phyloP scores from a whole-genome alignment of 805 yeast species.

The Ogataea corticis region DNA sequence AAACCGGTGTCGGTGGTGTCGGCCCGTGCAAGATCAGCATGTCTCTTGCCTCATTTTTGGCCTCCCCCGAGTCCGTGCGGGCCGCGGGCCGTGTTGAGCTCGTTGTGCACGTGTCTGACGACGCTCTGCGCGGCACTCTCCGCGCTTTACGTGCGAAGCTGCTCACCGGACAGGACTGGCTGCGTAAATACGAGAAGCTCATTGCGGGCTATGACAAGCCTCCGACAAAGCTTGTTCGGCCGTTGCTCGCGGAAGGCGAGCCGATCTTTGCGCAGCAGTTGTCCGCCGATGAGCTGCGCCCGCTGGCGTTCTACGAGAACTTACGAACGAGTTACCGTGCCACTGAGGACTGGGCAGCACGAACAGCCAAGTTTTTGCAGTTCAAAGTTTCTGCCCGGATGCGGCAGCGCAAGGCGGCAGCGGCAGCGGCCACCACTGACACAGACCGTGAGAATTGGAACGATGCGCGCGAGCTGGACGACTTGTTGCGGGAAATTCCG shows the following conservation, averaged over 20 bases:
- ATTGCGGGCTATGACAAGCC: constrained; percentile 46
- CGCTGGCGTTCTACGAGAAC: constrained; percentile 25
- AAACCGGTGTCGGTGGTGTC: constrained; percentile 36
- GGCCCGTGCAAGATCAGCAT: no score
- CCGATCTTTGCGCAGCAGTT: constrained; percentile 33
- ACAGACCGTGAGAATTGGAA: constrained; percentile 27
- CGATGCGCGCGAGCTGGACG: constrained; percentile 36
- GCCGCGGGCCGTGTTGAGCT: constrained; percentile 40
- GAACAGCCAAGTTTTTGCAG: constrained; percentile 53
- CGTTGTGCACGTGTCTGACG: constrained; percentile 53
- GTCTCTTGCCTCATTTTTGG: no score
- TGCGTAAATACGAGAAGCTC: constrained; percentile 41
- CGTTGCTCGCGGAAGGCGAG: constrained; percentile 56
- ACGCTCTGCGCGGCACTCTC: constrained; percentile 42
- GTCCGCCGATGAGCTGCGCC: constrained; percentile 8
- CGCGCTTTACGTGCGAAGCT: constrained; percentile 42
- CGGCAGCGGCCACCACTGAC: constrained; percentile 1
- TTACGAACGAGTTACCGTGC: constrained; percentile 44
- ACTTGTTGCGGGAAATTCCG: constrained; percentile 48
- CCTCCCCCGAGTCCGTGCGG: constrained; percentile 14
- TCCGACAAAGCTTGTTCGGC: constrained; percentile 44
- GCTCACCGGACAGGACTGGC: constrained; percentile 54
- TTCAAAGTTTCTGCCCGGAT: constrained; percentile 54
- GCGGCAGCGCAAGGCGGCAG: constrained; percentile 24
- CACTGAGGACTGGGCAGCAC: constrained; percentile 54